Percentiles rank a stretch among this genome's conserved stretches.
Evolutionary conservation across 2,329 filamentous ascomycete genomes (phyloP).

Genomic region (Sclerotinia minor): DNA sequence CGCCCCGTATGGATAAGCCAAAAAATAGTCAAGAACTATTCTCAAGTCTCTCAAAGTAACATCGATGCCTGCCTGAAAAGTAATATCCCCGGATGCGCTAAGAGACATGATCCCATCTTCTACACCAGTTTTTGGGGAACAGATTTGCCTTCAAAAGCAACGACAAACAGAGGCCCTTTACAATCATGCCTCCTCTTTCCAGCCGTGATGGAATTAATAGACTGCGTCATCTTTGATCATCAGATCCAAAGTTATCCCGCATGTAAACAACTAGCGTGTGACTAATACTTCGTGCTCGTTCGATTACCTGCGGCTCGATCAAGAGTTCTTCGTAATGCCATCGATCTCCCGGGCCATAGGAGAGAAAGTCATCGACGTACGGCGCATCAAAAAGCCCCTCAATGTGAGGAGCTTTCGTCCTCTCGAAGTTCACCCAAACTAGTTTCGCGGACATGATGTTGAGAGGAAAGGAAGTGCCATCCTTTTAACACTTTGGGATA

Average conservation of each 20-base stretch:
- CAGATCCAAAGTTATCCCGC: constrained; percentile 7
- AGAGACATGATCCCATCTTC: not conserved
- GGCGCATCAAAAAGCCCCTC: not conserved
- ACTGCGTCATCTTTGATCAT: constrained; percentile 11
- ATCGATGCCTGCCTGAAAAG: not conserved
- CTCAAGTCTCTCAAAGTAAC: constrained; percentile 11
- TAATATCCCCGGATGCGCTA: not conserved
- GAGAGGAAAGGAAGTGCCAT: not conserved
- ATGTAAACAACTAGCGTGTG: not conserved
- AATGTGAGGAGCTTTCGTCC: not conserved
- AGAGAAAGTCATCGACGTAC: not conserved
- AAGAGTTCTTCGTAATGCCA: not conserved
- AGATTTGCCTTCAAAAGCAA: not conserved
- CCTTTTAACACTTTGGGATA: not conserved
- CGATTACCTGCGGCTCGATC: not conserved
- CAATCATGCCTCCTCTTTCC: not conserved
- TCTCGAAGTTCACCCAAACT: not conserved
- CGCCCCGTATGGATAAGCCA: not conserved
- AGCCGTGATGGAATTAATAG: not conserved
- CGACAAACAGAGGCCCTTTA: not conserved
- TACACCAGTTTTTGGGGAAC: not conserved
- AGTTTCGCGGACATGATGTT: not conserved
- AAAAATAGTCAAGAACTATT: constrained; percentile 17
- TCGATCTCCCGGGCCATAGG: not conserved
- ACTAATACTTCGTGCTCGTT: not conserved